Conservation (phyloP, 352 stramenopile species). For the Plasmopara viticola region DNA sequence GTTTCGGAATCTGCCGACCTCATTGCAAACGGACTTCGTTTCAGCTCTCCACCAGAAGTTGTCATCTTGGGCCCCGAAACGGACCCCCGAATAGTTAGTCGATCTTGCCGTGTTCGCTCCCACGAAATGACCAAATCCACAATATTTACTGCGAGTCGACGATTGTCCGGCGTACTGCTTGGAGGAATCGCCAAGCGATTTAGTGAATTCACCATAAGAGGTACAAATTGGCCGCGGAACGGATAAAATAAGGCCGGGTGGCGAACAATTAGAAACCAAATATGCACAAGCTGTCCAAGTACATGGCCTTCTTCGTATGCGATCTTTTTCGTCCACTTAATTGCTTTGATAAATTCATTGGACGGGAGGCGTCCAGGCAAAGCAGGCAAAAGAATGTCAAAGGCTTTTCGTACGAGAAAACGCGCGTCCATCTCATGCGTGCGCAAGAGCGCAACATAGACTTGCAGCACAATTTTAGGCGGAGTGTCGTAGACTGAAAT, state of each 20-base stretch:
- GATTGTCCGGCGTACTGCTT: conserved; percentile 90
- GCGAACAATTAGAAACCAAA: conserved; percentile 95
- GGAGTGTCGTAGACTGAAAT: conserved; percentile 95
- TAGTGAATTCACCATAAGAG: conserved; percentile 95
- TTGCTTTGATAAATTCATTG: conserved; percentile 93
- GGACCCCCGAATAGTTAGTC: conserved; percentile 29
- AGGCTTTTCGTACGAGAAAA: conserved; percentile 90
- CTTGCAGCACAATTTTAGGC: conserved; percentile 95
- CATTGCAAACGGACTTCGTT: conserved; percentile 27
- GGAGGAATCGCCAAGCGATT: conserved; percentile 93
- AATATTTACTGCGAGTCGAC: conserved; percentile 89
- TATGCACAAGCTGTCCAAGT: conserved; percentile 93
- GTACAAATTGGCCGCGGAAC: conserved; percentile 91
- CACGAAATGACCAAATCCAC: conserved; percentile 95
- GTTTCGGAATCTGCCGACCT: conserved; percentile 10
- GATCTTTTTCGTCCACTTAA: conserved; percentile 97
- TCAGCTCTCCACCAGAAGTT: conserved; percentile 26
- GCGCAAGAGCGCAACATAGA: conserved; percentile 92
- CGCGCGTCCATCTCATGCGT: conserved; percentile 93
- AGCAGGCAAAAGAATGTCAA: conserved; percentile 94
- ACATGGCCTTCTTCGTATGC: conserved; percentile 96
- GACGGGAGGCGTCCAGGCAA: conserved; percentile 84
- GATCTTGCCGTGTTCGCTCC: conserved; percentile 84
- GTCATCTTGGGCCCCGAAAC: conserved; percentile 9
- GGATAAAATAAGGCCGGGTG: conserved; percentile 92